Evolutionary conservation across 1,139 yeast genomes (phyloP).

Genomic region (Geotrichum cucujoidarum): DNA sequence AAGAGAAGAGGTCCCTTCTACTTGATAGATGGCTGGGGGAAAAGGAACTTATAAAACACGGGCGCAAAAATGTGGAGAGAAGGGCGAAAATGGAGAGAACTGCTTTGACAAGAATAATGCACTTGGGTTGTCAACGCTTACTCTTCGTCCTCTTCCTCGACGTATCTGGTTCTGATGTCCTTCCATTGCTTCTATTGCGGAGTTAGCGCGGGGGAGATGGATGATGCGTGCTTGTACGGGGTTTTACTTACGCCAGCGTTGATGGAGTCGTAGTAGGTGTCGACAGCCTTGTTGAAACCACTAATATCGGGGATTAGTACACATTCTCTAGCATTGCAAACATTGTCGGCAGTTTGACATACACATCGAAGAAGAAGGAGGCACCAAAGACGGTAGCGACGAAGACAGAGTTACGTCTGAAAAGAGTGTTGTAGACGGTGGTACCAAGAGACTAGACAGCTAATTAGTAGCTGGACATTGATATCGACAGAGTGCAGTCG

Average conservation of each 20-base stretch:
- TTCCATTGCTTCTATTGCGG: constrained; percentile 76
- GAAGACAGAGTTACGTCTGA: constrained; percentile 90
- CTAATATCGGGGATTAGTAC: constrained; percentile 22
- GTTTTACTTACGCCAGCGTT: constrained; percentile 66
- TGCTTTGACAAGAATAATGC: too few species aligned
- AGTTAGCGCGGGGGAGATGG: constrained; percentile 10
- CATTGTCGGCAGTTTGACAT: constrained; percentile 21
- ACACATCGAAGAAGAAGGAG: constrained; percentile 85
- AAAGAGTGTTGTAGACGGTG: constrained; percentile 60
- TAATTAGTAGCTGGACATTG: not conserved
- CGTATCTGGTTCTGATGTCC: constrained; percentile 68
- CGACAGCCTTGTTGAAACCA: constrained; percentile 72
- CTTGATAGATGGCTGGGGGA: not conserved
- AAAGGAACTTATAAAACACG: not conserved
- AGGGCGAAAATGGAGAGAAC: too few species aligned
- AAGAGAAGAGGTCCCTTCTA: too few species aligned
- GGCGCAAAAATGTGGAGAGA: not conserved
- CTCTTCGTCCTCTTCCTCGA: constrained; percentile 37
- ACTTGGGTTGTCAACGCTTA: constrained; percentile 21
- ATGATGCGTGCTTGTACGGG: not conserved
- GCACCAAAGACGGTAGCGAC: constrained; percentile 81
- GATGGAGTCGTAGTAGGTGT: constrained; percentile 77
- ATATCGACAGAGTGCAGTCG: not conserved
- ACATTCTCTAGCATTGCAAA: constrained; percentile 21
- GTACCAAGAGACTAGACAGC: constrained; percentile 43